Evolutionary conservation across 1,284 basidiomycete genomes (phyloP).

Genomic region (Earliella scabrosa): DNA sequence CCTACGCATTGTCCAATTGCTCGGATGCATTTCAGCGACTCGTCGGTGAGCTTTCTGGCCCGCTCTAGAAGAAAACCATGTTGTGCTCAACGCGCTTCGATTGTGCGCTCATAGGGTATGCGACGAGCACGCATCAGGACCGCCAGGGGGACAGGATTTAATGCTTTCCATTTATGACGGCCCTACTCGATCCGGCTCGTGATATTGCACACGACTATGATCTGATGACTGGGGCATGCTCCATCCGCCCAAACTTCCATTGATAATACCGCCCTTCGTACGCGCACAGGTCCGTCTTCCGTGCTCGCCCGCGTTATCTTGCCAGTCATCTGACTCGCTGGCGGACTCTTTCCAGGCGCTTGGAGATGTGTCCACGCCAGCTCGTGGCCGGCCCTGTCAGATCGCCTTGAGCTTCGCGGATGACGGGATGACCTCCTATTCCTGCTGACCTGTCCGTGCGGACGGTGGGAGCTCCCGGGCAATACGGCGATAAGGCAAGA

Average conservation of each 20-base stretch:
- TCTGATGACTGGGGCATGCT: conserved; percentile 33
- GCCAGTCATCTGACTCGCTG: conserved; percentile 36
- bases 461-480: conserved; percentile 14
- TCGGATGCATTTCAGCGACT: background rate
- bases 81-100: conserved; percentile 1
- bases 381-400: conserved; percentile 9
- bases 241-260: conserved; percentile 23
- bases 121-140: conserved; percentile 13
- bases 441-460: background rate
- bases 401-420: conserved; percentile 26
- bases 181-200: conserved; percentile 31
- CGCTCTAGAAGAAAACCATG: background rate
- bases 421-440: conserved; percentile 8
- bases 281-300: conserved; percentile 30
- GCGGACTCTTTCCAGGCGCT: conserved; percentile 19
- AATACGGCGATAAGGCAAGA: conserved; percentile 22
- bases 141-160: conserved; percentile 31
- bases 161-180: conserved; percentile 33
- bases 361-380: conserved; percentile 2
- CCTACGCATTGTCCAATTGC: background rate
- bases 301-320: conserved; percentile 33
- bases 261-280: conserved; percentile 25
- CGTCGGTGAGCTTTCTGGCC: conserved; percentile 10
- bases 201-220: conserved; percentile 36
- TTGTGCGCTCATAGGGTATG: background rate